Evolutionary conservation across 1,284 basidiomycete genomes (phyloP).

Genomic region (Malassezia pachydermatis): DNA sequence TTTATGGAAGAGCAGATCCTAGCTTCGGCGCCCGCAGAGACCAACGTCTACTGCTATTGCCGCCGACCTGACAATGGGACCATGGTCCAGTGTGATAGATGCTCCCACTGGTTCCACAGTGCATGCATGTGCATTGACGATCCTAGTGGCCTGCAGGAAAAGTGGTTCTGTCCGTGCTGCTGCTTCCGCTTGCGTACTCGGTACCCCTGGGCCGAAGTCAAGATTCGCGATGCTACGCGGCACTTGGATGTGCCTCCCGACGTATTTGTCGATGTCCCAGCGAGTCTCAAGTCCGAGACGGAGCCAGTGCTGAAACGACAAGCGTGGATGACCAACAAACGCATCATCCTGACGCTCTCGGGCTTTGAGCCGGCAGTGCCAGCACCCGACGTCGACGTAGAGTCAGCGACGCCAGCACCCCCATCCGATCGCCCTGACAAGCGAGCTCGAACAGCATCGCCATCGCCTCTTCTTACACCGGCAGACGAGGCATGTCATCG

Average conservation of each 20-base stretch:
- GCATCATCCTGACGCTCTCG: conserved; percentile 39
- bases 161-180: conserved; percentile 47
- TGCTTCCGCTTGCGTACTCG: conserved; percentile 42
- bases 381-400: conserved; percentile 1
- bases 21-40: conserved; percentile 16
- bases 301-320: conserved; percentile 37
- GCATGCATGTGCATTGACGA: conserved; percentile 39
- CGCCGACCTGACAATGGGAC: conserved; percentile 31
- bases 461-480: neutral
- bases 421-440: neutral
- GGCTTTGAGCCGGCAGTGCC: conserved; percentile 39
- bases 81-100: conserved; percentile 47
- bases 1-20: conserved; percentile 40
- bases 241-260: conserved; percentile 22
- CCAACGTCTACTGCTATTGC: conserved; percentile 41
- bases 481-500: conserved; percentile 28
- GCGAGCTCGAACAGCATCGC: neutral
- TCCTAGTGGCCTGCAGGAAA: conserved; percentile 24
- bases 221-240: conserved; percentile 32
- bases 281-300: conserved; percentile 36
- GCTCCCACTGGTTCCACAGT: conserved; percentile 46
- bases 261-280: conserved; percentile 40
- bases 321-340: conserved; percentile 30
- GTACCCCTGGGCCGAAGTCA: conserved; percentile 43
- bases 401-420: neutral